Base-by-base conservation (phyloP, 1,284 basidiomycete genomes). In the Stereum hirsutum region DNA sequence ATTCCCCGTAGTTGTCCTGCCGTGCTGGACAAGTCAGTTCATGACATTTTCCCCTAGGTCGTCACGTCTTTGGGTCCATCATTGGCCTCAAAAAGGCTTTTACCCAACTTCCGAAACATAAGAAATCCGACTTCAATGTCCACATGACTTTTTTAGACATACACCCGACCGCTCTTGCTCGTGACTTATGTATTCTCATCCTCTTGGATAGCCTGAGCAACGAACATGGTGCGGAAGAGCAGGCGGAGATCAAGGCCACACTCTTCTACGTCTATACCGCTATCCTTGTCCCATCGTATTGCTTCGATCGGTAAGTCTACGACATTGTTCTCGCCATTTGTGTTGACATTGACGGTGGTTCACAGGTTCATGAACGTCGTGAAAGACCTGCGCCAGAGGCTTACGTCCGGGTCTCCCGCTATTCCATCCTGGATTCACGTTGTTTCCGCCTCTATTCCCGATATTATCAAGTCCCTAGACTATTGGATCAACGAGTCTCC, bases 131-230 rank as follows among this genome's bases (percentile, higher is more conserved):
- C 5, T 44, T 57, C 33, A 43, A 46, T 14, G 45, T 49, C 1
- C 56, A 59, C 28, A 42, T 57, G 7, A 57, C 57, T 0, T 43
- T 57, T 24, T 42, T 54, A 4, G 57, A 58, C 38, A 47, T 56
- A 12, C 53, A 59, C 25, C 52, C 57, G 8, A 46, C 45, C 4
- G 45, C 49, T 0, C 44, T 59, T 4, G 49, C 55, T 5, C 53
- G 57, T 6, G 57, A 57, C 39, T 44, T 58, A 8, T 45, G 47
- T 28, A 34, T 58, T 24, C 27, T 57, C 5, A 41, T 52, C 19
- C 45, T 58, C 21, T 17, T 55, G 10, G 33, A 55, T 31, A 21
- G 52, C 23, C 45, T 57, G 20, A 41, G 37, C n/a, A 39, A 27
- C 10, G 26, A 38, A 5, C 31, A 15, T 30, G 14, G 10, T 26